Evolutionary conservation across 139 green algal genomes (phyloP).

Genomic region (Chlorella ohadii): DNA sequence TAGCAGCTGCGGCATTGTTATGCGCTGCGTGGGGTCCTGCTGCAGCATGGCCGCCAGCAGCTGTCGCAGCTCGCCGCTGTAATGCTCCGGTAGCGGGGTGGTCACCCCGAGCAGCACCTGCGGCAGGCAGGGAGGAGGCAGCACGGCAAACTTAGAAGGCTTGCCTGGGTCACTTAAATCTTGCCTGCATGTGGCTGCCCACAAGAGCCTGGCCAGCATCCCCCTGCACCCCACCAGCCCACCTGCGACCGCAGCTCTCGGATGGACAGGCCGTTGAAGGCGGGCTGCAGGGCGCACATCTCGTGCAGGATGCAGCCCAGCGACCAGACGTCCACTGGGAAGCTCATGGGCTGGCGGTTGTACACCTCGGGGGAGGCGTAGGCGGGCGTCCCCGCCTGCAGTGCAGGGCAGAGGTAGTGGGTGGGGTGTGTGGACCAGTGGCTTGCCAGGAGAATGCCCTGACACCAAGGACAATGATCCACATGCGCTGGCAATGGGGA

Average conservation of each 20-base stretch:
- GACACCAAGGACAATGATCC: no score
- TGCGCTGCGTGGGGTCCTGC: neutral
- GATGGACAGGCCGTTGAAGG: neutral
- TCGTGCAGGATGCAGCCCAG: constrained; percentile 15
- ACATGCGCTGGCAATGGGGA: no score
- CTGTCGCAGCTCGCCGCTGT: neutral
- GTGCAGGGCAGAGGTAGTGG: neutral
- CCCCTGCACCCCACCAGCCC: no score
- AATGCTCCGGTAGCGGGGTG: neutral
- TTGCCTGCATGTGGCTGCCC: no score
- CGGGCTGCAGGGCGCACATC: neutral
- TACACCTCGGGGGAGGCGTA: constrained; percentile 17
- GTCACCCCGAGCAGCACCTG: neutral
- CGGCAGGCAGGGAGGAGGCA: neutral
- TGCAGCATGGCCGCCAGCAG: neutral
- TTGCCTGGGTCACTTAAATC: no score
- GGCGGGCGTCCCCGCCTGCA: neutral
- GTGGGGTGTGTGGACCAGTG: no score
- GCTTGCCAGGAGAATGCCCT: no score
- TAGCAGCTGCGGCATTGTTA: neutral
- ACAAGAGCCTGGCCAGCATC: no score
- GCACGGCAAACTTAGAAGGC: no score
- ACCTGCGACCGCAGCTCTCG: neutral
- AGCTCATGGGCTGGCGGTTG: neutral
- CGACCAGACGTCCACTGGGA: neutral